Conservation (phyloP, 345 rosid species). For the Lepidium aucheri region DNA sequence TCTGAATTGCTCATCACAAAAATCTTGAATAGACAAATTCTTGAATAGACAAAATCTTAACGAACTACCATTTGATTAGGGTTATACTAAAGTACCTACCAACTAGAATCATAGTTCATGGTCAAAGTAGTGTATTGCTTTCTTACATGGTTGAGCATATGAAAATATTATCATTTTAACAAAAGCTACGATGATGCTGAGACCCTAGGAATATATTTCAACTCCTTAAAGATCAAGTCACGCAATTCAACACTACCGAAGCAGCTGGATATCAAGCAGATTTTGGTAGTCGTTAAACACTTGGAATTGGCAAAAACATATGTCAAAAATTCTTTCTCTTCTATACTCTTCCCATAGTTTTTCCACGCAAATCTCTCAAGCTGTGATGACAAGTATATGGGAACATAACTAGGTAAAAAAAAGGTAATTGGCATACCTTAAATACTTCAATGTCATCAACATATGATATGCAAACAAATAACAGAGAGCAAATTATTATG, state of each 20-base stretch:
- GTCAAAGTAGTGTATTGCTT: too few relatives aligned
- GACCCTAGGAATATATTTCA: not conserved
- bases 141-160: too few relatives aligned
- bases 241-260: too few relatives aligned
- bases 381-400: not conserved
- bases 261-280: too few relatives aligned
- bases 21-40: slow-evolving; percentile 78
- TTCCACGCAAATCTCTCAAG: not conserved
- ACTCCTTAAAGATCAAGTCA: not conserved
- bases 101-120: too few relatives aligned
- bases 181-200: not conserved
- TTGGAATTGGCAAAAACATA: not conserved
- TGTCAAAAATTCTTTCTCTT: not conserved
- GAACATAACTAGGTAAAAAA: not conserved
- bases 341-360: not conserved
- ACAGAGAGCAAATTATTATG: not conserved
- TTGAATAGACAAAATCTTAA: slow-evolving; percentile 40
- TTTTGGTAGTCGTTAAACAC: not conserved
- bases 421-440: slow-evolving; percentile 46
- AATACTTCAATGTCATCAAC: slow-evolving; percentile 98
- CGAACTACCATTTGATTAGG: too few relatives aligned
- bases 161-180: too few relatives aligned
- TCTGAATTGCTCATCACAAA: slow-evolving; percentile 78
- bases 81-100: too few relatives aligned
- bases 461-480: slow-evolving; percentile 50